Evolutionary conservation across 345 rosid species (phyloP), one percentile per base, ranked within the genome.

Genomic region (Ricinus communis): DNA sequence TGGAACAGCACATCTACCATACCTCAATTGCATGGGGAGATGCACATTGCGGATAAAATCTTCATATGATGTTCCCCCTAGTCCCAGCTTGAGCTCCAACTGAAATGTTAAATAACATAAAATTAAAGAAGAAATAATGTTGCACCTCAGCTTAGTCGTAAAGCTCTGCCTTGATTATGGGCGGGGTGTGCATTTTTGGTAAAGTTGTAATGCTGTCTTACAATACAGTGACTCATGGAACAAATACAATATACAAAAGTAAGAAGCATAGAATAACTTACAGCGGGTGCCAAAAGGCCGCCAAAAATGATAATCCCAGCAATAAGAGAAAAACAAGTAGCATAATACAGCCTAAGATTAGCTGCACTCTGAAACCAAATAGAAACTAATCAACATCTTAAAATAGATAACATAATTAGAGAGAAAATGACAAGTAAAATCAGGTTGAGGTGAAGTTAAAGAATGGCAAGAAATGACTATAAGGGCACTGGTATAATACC

Each of bases 1-100:
- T 12, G 27, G 43, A 5, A 10, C 15, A 51, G 1, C 40, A 28
- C 8, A 53, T 14, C 30, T 21, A 31, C 12, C 31, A 21, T 76
- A 94, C 98, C 98, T 94, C 79, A 94, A 74, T 74, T 94, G 98
- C 96, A 86, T 85, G 21, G 98, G 98, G 36, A 94, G 79, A 85
- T 90, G 95, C 74, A 85, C 52, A 65, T 78, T 87, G 22, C 69
- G 82, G 55, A 94, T 94, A 80, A 94, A 88, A 84, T 94, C 98
- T 79, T 62, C 88, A 77, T 91, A 94, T 16, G 97, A 88, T 31
- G 98, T 91, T 62, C 98, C 98, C 6, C 98, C 98, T 45, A 94
- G 31, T 63, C 98, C 98, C 43, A 94, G 81, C 91, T 87, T 94
- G 59, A 94, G 86, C 86, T 94, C 98, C 87, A 94, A 71, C 98